phyloP scores from a whole-genome alignment of 2,329 filamentous ascomycete genomes.

The Aspergillus caelatus region DNA sequence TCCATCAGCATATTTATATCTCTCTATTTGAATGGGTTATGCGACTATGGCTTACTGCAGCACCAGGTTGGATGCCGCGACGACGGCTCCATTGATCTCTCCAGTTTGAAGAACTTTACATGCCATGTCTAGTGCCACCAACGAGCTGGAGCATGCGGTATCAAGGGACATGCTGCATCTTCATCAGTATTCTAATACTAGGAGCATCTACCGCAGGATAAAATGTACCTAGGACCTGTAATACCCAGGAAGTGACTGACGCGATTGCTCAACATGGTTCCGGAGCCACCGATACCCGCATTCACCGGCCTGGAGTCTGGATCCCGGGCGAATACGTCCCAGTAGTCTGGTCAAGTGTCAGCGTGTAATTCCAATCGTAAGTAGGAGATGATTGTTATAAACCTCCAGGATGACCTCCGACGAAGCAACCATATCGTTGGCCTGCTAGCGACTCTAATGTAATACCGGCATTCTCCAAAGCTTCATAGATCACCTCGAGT shows the following conservation, averaged over 20 bases:
- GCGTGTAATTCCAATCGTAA: not conserved
- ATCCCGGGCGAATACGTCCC: conserved; percentile 6
- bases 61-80: conserved; percentile 33
- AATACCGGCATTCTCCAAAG: conserved; percentile 9
- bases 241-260: conserved; percentile 9
- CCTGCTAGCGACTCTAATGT: conserved; percentile 11
- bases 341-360: not conserved
- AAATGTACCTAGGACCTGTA: conserved; percentile 2
- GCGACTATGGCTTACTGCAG: not conserved
- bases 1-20: conserved; percentile 14
- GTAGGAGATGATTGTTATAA: not conserved
- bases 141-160: conserved; percentile 40
- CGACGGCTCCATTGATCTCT: conserved; percentile 27
- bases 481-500: conserved; percentile 15
- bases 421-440: conserved; percentile 9
- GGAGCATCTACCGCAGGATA: not conserved
- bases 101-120: conserved; percentile 22
- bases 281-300: conserved; percentile 1
- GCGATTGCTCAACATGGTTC: conserved; percentile 10
- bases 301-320: conserved; percentile 1
- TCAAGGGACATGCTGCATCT: conserved; percentile 26
- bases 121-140: conserved; percentile 35
- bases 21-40: too few relatives aligned
- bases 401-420: conserved; percentile 12
- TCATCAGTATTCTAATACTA: not conserved